Base-by-base conservation (phyloP, 108 stramenopile species). In the Hondaea fermentalgiana region DNA sequence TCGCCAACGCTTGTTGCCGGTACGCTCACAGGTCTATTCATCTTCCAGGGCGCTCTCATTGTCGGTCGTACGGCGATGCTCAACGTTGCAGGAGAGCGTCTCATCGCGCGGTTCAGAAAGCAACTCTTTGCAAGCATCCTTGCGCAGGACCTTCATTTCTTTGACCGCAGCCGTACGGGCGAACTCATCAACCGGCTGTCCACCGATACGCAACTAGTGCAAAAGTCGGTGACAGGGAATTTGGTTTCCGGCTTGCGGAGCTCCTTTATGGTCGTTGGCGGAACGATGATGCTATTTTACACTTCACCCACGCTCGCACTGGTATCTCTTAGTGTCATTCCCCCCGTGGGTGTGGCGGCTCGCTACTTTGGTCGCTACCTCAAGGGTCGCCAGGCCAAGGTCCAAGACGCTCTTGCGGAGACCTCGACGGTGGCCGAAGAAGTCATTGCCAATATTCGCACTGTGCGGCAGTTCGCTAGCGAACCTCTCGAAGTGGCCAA, bases 161-260 rank as follows among this genome's bases (percentile, higher is more conserved):
- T 96, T 59, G 96, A 97, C 92, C 5, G 5, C 59, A 90, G 55
- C 10, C 90, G 94, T 57, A 93, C 95, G 16, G 96, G 96, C 4
- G 96, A 97, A 88, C 91, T 97, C 28, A 55, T 96, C 5, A 96
- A 96, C n/a, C 89, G 96, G 60, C 90, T 97, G 29, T 91, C 96
- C 0, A 91, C 93, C 45, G 97, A 97, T 92, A 90, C 95, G 42
- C 92, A 92, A 58, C 90, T 94, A 57, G 90, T 97, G 60, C 95
- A 96, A 87, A 90, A 92, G 43, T 94, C 95, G 2, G 88, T 97
- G 60, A 96, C 96, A 3, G 95, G 95, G 4, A 93, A 97, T 72
- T 92, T 95, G 0, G 93, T 95, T n/a, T 88, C 92, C 42, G 95
- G 92, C 16, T 51, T 90, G 59, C 60, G 87, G 19, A 58, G 19